Percentiles rank a stretch among this genome's conserved stretches.
These are phyloP conservation scores for Ogataea wickerhamii DNA, from an alignment of 805 yeast species.

Conservation along the genomic window DNA sequence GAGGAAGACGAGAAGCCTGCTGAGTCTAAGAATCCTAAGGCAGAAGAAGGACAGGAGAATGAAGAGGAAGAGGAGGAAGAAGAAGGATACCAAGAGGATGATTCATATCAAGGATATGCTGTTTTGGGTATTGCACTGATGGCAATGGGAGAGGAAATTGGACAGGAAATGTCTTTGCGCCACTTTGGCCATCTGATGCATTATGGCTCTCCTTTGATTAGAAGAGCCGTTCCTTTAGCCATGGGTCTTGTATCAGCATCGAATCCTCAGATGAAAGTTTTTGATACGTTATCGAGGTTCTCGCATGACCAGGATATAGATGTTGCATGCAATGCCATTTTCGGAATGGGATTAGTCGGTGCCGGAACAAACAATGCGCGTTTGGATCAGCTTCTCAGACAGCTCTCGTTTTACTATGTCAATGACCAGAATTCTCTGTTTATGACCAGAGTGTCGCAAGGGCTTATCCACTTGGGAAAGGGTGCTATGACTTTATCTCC, in stretches of 20 bases:
- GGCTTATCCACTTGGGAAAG: conserved; percentile 91
- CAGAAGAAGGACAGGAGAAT: conserved; percentile 23
- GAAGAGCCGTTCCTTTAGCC: conserved; percentile 96
- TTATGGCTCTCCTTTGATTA: conserved; percentile 87
- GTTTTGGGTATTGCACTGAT: conserved; percentile 92
- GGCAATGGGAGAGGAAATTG: conserved; percentile 97
- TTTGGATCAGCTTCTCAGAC: conserved; percentile 91
- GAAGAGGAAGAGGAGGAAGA: conserved; percentile 32
- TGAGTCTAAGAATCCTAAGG: conserved; percentile 2
- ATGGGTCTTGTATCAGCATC: conserved; percentile 93
- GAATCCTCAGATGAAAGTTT: conserved; percentile 94
- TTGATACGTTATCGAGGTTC: conserved; percentile 91
- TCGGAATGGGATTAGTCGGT: conserved; percentile 96
- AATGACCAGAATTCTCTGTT: conserved; percentile 88
- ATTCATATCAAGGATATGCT: conserved; percentile 76
- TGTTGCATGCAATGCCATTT: conserved; percentile 92
- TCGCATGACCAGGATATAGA: conserved; percentile 94
- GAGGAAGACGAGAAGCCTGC: conserved; percentile 27
- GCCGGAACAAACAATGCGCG: conserved; percentile 99
- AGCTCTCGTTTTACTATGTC: conserved; percentile 87
- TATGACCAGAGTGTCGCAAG: conserved; percentile 93
- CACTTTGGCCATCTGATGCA: conserved; percentile 98
- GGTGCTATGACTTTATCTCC: conserved; percentile 91
- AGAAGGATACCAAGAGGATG: conserved; percentile 42
- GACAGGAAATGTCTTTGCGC: conserved; percentile 95